Conservation (phyloP, 129 eudicot species). For the Centaurea solstitialis region DNA sequence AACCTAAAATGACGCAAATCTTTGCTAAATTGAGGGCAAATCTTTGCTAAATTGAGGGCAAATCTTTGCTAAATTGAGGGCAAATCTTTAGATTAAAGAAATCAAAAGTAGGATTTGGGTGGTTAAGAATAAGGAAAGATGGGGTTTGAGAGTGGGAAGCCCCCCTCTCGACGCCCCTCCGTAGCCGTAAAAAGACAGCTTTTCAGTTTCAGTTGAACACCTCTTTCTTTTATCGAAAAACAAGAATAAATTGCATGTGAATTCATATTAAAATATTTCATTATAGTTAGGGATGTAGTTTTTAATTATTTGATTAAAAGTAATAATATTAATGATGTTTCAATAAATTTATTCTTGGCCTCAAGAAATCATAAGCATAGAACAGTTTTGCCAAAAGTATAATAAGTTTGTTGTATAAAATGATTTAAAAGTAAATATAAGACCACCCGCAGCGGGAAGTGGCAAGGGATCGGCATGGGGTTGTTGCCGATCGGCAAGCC, state of each 20-base stretch:
- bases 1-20: slow-evolving; percentile 3
- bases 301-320: too few species aligned
- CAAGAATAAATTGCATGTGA: slow-evolving; percentile 14
- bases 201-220: background rate
- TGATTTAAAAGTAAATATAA: too few species aligned
- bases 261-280: background rate
- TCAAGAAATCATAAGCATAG: too few species aligned
- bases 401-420: too few species aligned
- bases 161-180: slow-evolving; percentile 20
- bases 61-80: background rate
- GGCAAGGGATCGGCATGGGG: too few species aligned
- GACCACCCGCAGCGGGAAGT: too few species aligned
- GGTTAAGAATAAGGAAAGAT: background rate
- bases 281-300: too few species aligned
- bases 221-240: slow-evolving; percentile 11
- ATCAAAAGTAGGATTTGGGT: background rate
- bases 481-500: too few species aligned
- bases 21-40: background rate
- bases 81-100: slow-evolving; percentile 5
- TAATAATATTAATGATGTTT: too few species aligned
- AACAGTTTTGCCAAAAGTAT: too few species aligned
- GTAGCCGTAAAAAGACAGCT: slow-evolving; percentile 31
- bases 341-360: too few species aligned
- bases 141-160: background rate
- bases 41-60: background rate